Evolutionary conservation across 2,329 filamentous ascomycete species (phyloP).

Genomic region (Trichophaea hybrida): DNA sequence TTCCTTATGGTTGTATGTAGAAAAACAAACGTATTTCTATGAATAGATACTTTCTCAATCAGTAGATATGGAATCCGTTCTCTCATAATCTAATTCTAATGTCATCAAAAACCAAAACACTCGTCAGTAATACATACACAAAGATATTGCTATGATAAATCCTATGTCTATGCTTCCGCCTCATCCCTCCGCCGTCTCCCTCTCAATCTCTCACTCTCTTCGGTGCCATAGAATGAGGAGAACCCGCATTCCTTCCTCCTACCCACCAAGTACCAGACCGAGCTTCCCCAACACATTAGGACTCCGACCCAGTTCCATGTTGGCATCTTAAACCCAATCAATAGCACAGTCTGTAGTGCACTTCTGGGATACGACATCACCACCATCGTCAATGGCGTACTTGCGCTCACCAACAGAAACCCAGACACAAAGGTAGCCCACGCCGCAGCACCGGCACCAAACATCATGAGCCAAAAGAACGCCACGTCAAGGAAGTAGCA

Average conservation of each 20-base stretch:
- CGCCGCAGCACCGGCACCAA: slow-evolving; percentile 36
- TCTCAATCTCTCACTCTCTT: not conserved
- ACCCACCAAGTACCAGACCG: slow-evolving; percentile 37
- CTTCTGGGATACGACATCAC: slow-evolving; percentile 38
- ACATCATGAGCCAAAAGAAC: slow-evolving; percentile 42
- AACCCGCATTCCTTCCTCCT: slow-evolving; percentile 31
- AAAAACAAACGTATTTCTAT: too few relatives aligned
- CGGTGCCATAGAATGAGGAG: not conserved
- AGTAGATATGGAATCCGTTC: too few relatives aligned
- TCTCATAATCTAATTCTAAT: too few relatives aligned
- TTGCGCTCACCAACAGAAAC: slow-evolving; percentile 36
- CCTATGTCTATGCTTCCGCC: too few relatives aligned
- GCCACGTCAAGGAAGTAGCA: slow-evolving; percentile 42
- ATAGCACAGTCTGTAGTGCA: slow-evolving; percentile 37
- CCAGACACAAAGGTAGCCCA: slow-evolving; percentile 39
- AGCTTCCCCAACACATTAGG: slow-evolving; percentile 38
- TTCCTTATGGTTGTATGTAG: not conserved
- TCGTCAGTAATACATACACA: too few relatives aligned
- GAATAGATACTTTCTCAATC: too few relatives aligned
- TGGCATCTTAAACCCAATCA: slow-evolving; percentile 37
- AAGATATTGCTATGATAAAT: too few relatives aligned
- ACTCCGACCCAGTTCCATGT: slow-evolving; percentile 41
- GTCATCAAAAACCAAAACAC: too few relatives aligned
- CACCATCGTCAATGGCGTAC: slow-evolving; percentile 38
- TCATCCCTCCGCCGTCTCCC: not conserved